Percentiles rank a stretch among this genome's conserved stretches.
Conservation (phyloP, 352 stramenopile genomes). For the Phytophthora syringae region DNA sequence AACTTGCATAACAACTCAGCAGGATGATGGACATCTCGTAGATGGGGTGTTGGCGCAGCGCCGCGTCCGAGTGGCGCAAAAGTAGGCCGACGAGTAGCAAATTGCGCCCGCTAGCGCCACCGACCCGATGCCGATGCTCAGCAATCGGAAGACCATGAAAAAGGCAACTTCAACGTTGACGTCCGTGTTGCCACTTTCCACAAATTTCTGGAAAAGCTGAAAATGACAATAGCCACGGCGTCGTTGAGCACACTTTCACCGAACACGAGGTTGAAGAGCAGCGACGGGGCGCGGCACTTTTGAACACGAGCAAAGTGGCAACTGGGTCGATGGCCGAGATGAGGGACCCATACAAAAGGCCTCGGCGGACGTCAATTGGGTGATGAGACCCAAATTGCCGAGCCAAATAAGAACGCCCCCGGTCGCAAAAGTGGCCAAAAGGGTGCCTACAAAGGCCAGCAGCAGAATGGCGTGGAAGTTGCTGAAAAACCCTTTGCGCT, state of each 20-base stretch:
- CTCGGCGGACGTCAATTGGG: slow-evolving; percentile 79
- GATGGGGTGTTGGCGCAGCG: slow-evolving; percentile 56
- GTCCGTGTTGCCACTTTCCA: slow-evolving; percentile 57
- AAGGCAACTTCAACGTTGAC: slow-evolving; percentile 42
- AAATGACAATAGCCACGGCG: slow-evolving; percentile 89
- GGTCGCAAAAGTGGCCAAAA: slow-evolving; percentile 59
- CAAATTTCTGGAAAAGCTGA: slow-evolving; percentile 66
- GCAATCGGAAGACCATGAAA: slow-evolving; percentile 46
- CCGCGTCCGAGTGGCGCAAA: slow-evolving; percentile 57
- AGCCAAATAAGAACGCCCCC: slow-evolving; percentile 54
- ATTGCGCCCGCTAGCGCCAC: slow-evolving; percentile 53
- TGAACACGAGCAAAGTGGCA: slow-evolving; percentile 91
- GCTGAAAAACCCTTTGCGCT: slow-evolving; percentile 67
- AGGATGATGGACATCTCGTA: slow-evolving; percentile 84
- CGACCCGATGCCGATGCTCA: slow-evolving; percentile 61
- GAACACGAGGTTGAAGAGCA: slow-evolving; percentile 95
- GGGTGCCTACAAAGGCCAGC: slow-evolving; percentile 54
- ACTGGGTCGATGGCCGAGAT: slow-evolving; percentile 94
- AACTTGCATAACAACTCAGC: slow-evolving; percentile 76
- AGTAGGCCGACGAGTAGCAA: slow-evolving; percentile 67
- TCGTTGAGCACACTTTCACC: slow-evolving; percentile 93
- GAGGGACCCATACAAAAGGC: slow-evolving; percentile 91
- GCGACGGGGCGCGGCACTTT: slow-evolving; percentile 73
- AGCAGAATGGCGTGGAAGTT: slow-evolving; percentile 56
- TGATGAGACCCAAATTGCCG: slow-evolving; percentile 53